phyloP scores from a whole-genome alignment of 345 rosid species.

The Pistacia vera region DNA sequence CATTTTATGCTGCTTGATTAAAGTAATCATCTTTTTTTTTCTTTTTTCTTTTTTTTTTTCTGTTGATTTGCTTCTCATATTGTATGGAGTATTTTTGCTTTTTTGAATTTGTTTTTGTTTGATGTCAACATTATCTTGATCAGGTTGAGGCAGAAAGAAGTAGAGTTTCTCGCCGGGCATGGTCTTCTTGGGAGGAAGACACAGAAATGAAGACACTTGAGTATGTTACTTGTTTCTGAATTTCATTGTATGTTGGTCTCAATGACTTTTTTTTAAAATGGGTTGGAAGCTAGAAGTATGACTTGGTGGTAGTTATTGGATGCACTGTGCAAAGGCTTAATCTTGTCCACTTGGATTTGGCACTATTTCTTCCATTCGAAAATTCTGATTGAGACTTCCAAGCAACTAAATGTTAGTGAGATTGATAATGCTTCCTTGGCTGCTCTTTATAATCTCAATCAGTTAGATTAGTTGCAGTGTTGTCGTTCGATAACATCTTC shows the following conservation, averaged over 20 bases:
- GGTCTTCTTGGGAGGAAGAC: slow-evolving; percentile 93
- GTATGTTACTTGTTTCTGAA: slow-evolving; percentile 42
- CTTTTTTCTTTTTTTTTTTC: not conserved
- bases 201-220: slow-evolving; percentile 91
- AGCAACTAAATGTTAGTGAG: not conserved
- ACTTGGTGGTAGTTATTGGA: not conserved
- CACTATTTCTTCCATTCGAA: not conserved
- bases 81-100: not conserved
- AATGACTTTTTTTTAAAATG: not conserved
- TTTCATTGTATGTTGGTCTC: not conserved
- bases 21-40: slow-evolving; percentile 2
- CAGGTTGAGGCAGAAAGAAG: slow-evolving; percentile 92
- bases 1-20: slow-evolving; percentile 18
- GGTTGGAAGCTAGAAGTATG: slow-evolving; percentile 5
- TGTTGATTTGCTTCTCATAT: slow-evolving; percentile 1
- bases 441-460: not conserved
- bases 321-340: not conserved
- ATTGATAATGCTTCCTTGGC: not conserved
- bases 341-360: not conserved
- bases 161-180: slow-evolving; percentile 74
- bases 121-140: slow-evolving; percentile 15
- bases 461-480: not conserved
- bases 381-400: not conserved
- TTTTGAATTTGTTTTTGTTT: slow-evolving; percentile 2
- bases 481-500: not conserved